A percentile compares a stretch with the other conserved stretches of the same genome.
Conservation (phyloP, 2,329 filamentous ascomycete genomes). For the Fusarium xyrophilum region DNA sequence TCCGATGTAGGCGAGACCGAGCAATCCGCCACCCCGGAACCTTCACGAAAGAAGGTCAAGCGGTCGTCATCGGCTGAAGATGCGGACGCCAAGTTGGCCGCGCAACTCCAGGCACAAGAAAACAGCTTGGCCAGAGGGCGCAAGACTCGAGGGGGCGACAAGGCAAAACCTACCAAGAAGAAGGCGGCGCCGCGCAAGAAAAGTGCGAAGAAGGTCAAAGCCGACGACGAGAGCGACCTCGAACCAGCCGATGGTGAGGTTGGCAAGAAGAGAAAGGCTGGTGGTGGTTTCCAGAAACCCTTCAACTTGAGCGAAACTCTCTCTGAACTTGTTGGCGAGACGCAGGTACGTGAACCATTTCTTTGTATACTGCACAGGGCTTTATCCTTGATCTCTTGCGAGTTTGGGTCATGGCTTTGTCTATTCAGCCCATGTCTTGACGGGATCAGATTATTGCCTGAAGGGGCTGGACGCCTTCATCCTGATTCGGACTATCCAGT, state of each 20-base stretch:
- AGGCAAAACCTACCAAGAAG: conserved; percentile 66
- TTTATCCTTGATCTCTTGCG: background rate
- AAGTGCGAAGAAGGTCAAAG: conserved; percentile 75
- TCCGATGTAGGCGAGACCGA: conserved; percentile 55
- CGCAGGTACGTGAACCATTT: conserved; percentile 60
- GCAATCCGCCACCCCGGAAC: conserved; percentile 55
- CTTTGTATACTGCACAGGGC: background rate
- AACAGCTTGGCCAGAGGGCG: conserved; percentile 72
- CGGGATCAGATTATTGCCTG: background rate
- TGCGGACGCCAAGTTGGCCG: conserved; percentile 85
- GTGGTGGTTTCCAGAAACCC: conserved; percentile 91
- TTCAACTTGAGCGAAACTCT: conserved; percentile 76
- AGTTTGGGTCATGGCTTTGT: background rate
- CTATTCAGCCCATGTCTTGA: background rate
- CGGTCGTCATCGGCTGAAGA: conserved; percentile 67
- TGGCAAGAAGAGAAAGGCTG: conserved; percentile 75
- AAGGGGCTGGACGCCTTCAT: background rate
- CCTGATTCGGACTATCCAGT: background rate
- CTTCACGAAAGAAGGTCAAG: conserved; percentile 71
- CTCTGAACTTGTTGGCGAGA: conserved; percentile 72
- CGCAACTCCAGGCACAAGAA: conserved; percentile 89
- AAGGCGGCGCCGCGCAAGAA: conserved; percentile 70
- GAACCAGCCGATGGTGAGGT: conserved; percentile 65
- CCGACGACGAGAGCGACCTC: conserved; percentile 80
- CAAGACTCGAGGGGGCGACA: conserved; percentile 77